These are phyloP conservation scores for Elsinoe necatrix DNA, from an alignment of 2,329 filamentous ascomycete genomes.

Conservation along the genomic window DNA sequence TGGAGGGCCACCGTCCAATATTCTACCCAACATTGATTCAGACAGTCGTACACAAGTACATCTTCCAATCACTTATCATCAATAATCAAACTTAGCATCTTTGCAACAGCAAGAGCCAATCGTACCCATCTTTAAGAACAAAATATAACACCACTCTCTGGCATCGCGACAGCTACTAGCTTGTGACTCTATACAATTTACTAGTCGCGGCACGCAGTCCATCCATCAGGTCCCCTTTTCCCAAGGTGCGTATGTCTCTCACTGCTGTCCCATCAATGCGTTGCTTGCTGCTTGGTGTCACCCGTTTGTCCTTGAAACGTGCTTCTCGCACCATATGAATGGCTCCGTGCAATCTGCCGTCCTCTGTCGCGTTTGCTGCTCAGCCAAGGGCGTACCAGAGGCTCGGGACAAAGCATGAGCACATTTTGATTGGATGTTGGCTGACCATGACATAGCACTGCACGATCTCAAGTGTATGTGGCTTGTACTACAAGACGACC, in stretches of 20 bases:
- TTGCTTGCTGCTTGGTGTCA: not conserved
- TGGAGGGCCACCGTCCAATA: constrained; percentile 1
- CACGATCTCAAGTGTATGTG: not conserved
- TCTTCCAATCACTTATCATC: not conserved
- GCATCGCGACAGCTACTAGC: not conserved
- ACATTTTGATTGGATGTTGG: not conserved
- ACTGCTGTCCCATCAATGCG: not conserved
- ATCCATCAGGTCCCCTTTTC: not conserved
- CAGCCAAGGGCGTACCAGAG: not conserved
- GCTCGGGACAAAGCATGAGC: not conserved
- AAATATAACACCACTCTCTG: not conserved
- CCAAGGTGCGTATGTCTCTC: not conserved
- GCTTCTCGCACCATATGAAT: not conserved
- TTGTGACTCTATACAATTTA: no score
- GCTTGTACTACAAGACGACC: not conserved
- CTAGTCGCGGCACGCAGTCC: not conserved
- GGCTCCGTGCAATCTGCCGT: not conserved
- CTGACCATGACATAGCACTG: not conserved
- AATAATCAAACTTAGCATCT: not conserved
- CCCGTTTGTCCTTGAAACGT: not conserved
- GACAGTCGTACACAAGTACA: constrained; percentile 9
- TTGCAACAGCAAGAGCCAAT: not conserved
- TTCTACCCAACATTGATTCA: not conserved
- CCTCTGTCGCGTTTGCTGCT: not conserved
- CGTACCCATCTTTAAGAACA: not conserved